Evolutionary conservation across 2,329 filamentous ascomycete genomes (phyloP).

Genomic region (Cercospora brassicicola): DNA sequence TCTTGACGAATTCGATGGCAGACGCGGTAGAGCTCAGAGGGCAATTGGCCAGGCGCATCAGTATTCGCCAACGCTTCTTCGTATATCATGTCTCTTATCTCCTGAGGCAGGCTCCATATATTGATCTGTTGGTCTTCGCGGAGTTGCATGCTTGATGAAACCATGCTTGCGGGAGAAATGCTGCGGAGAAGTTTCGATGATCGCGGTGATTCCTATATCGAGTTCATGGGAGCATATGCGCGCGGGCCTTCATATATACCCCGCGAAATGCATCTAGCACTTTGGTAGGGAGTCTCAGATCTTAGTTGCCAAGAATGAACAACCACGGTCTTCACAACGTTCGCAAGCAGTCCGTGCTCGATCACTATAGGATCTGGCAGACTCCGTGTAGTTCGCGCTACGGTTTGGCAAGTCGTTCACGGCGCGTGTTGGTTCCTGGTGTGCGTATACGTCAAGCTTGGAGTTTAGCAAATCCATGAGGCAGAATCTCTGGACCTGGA

Average conservation of each 20-base stretch:
- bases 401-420: not conserved
- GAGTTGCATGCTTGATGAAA: not conserved
- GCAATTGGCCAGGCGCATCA: not conserved
- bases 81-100: slow-evolving; percentile 1
- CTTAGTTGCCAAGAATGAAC: not conserved
- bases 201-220: no score
- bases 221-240: no score
- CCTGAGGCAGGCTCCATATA: not conserved
- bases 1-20: not conserved
- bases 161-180: not conserved
- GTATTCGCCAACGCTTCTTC: not conserved
- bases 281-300: not conserved
- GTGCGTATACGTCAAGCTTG: not conserved
- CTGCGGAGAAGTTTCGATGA: not conserved
- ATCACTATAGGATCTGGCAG: not conserved
- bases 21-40: not conserved
- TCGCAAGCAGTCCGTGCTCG: not conserved
- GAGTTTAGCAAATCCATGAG: not conserved
- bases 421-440: not conserved
- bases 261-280: not conserved
- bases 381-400: not conserved
- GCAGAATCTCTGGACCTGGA: not conserved
- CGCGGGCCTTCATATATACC: not conserved
- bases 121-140: not conserved
- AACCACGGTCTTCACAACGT: not conserved